Evolutionary conservation across 2,329 filamentous ascomycete species (phyloP).

Genomic region (Ceratocystis cubensis): DNA sequence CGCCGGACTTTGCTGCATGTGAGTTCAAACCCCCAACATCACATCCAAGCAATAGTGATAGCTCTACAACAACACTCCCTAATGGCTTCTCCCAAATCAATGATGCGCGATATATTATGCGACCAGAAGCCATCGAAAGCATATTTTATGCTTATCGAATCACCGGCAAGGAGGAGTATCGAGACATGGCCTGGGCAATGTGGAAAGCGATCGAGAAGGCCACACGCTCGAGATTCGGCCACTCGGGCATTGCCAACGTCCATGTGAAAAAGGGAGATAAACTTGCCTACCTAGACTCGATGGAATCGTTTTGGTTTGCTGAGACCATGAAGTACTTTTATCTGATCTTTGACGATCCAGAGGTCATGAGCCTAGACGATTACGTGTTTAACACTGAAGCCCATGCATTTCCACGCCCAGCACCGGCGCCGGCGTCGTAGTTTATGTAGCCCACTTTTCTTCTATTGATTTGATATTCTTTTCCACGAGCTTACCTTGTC

Average conservation of each 20-base stretch:
- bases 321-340: conserved; percentile 70
- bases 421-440: not conserved
- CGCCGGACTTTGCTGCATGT: conserved; percentile 24
- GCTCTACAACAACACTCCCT: conserved; percentile 28
- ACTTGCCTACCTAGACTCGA: conserved; percentile 41
- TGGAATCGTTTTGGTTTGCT: conserved; percentile 61
- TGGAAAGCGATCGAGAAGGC: conserved; percentile 35
- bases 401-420: conserved; percentile 32
- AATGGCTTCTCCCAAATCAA: conserved; percentile 43
- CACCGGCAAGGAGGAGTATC: conserved; percentile 36
- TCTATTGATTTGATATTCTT: not conserved
- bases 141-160: conserved; percentile 43
- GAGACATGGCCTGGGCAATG: conserved; percentile 43
- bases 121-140: conserved; percentile 65
- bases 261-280: conserved; percentile 27
- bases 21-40: conserved; percentile 23
- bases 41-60: conserved; percentile 19
- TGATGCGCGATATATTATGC: conserved; percentile 50
- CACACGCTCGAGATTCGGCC: conserved; percentile 37
- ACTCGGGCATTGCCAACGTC: conserved; percentile 35
- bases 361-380: conserved; percentile 53
- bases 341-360: conserved; percentile 53
- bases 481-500: not conserved
- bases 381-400: conserved; percentile 49
- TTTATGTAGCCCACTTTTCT: not conserved